Evolutionary conservation across 1,139 yeast species (phyloP).

Genomic region (Debaryomyces subglobosus): DNA sequence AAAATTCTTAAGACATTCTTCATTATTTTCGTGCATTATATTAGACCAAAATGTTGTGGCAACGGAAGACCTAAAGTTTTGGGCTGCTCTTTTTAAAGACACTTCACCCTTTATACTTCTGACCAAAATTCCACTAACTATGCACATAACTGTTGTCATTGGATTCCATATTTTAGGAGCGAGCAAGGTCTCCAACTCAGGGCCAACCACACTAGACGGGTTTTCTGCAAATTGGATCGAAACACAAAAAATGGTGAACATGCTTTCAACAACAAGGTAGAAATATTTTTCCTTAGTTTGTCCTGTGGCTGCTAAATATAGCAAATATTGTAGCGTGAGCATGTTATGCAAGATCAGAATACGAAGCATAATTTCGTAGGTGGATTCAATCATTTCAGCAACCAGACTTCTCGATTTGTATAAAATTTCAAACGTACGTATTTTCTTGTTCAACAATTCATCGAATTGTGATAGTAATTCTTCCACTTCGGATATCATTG

Average conservation of each 20-base stretch:
- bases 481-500: neutral
- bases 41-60: constrained; percentile 29
- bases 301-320: neutral
- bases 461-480: constrained; percentile 22
- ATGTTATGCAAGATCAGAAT: neutral
- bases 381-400: neutral
- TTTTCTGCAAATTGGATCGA: constrained; percentile 17
- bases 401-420: constrained; percentile 7
- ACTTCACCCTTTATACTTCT: constrained; percentile 21
- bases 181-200: constrained; percentile 24
- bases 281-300: constrained; percentile 18
- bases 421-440: constrained; percentile 31
- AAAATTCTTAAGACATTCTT: constrained; percentile 11
- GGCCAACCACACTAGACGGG: constrained; percentile 21
- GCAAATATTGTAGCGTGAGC: neutral
- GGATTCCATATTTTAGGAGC: constrained; percentile 18
- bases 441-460: constrained; percentile 20
- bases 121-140: constrained; percentile 9
- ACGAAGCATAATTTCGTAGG: neutral
- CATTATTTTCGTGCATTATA: constrained; percentile 13
- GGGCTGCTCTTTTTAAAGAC: constrained; percentile 16
- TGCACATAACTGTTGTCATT: constrained; percentile 16
- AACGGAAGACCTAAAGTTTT: constrained; percentile 26
- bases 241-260: constrained; percentile 23
- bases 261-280: constrained; percentile 19